These are phyloP conservation scores for Sarocladium oryzae DNA, from an alignment of 2,329 filamentous ascomycete genomes.

Conservation along the genomic window DNA sequence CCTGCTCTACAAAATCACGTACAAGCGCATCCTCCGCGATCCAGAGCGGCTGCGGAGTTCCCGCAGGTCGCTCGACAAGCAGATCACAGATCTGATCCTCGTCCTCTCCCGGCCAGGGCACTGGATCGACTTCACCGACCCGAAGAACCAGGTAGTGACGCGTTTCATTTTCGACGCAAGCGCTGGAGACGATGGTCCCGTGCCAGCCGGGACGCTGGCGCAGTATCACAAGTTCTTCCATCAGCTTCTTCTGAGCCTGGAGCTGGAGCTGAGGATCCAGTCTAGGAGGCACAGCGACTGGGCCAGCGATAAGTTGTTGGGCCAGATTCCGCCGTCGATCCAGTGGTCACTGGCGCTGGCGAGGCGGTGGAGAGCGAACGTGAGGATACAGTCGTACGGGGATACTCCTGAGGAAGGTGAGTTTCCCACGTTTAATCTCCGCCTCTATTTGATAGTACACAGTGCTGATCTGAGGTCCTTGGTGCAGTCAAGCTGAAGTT, in stretches of 20 bases:
- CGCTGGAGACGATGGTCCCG: conserved; percentile 38
- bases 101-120: conserved; percentile 56
- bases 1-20: conserved; percentile 57
- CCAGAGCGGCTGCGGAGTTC: conserved; percentile 55
- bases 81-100: conserved; percentile 66
- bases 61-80: conserved; percentile 59
- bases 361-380: conserved; percentile 64
- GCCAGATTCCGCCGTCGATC: conserved; percentile 61
- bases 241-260: conserved; percentile 67
- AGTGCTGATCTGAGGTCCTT: background rate
- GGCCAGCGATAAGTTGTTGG: conserved; percentile 57
- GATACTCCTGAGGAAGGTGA: conserved; percentile 43
- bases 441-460: background rate
- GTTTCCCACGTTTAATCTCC: conserved; percentile 17
- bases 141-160: conserved; percentile 66
- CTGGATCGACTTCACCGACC: conserved; percentile 68
- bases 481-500: conserved; percentile 42
- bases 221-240: conserved; percentile 66
- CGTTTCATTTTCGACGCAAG: conserved; percentile 61
- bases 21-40: conserved; percentile 60
- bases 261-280: conserved; percentile 65
- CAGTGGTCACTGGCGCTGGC: conserved; percentile 70
- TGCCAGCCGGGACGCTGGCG: conserved; percentile 15
- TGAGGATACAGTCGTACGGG: conserved; percentile 58
- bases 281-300: conserved; percentile 53